Conservation (phyloP, 106 monocot genomes). For the Allium sativum region DNA sequence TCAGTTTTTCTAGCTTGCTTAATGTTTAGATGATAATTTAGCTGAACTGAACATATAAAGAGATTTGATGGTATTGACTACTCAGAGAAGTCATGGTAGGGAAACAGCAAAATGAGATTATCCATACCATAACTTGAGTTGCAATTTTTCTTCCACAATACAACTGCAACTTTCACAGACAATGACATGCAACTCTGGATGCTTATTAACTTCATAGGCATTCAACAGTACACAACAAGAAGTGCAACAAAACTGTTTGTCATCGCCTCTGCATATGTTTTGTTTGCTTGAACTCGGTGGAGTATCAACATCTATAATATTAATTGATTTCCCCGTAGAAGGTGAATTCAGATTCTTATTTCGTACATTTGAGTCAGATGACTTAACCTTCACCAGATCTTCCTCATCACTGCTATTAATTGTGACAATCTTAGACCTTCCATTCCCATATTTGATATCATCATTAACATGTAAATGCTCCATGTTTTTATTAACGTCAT, state of each 20-base stretch:
- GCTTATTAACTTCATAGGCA: slow-evolving; percentile 42
- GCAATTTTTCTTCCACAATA: slow-evolving; percentile 45
- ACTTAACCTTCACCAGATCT: slow-evolving; percentile 4
- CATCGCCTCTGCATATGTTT: slow-evolving; percentile 3
- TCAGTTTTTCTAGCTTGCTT: too few relatives aligned
- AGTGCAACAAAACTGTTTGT: slow-evolving; percentile 47
- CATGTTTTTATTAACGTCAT: slow-evolving; percentile 4
- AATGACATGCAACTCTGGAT: slow-evolving; percentile 76
- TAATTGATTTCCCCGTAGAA: slow-evolving; percentile 19
- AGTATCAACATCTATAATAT: slow-evolving; percentile 78
- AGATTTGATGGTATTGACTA: too few relatives aligned
- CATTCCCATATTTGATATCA: slow-evolving; percentile 22
- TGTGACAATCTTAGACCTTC: slow-evolving; percentile 34
- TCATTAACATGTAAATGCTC: slow-evolving; percentile 31
- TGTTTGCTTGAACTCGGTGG: slow-evolving; percentile 22
- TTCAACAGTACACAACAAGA: slow-evolving; percentile 41
- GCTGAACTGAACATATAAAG: too few relatives aligned
- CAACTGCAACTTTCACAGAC: slow-evolving; percentile 56
- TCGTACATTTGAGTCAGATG: neutral
- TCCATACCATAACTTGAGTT: slow-evolving; percentile 31
- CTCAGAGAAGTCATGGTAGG: too few relatives aligned
- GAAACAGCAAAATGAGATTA: too few relatives aligned
- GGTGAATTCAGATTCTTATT: slow-evolving; percentile 11
- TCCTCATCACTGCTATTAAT: slow-evolving; percentile 77
- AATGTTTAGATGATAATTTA: too few relatives aligned